Percentiles rank a stretch among this genome's conserved stretches.
Conservation (phyloP, 169 alveolate species). For the Cryptosporidium tyzzeri region DNA sequence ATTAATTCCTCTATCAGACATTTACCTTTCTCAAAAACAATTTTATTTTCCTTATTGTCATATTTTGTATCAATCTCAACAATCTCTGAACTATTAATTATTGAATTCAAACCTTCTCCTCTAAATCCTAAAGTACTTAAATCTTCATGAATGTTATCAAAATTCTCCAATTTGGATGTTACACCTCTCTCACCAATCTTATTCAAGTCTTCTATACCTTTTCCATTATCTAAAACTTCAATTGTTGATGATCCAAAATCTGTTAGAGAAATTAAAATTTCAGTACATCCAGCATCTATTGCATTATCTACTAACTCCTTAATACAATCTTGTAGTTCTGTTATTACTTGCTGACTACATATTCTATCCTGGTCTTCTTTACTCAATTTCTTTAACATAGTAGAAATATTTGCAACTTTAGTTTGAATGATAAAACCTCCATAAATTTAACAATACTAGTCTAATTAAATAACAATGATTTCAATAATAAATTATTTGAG, state of each 20-base stretch:
- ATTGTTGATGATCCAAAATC: conserved; percentile 91
- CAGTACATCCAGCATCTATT: conserved; percentile 92
- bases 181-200: conserved; percentile 85
- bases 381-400: conserved; percentile 25
- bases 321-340: conserved; percentile 82
- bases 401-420: not conserved
- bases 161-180: conserved; percentile 93
- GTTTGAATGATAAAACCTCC: not conserved
- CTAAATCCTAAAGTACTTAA: conserved; percentile 95
- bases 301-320: conserved; percentile 95
- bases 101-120: conserved; percentile 92
- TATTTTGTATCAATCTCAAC: conserved; percentile 81
- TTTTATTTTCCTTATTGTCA: conserved; percentile 48
- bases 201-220: conserved; percentile 87
- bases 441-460: not conserved
- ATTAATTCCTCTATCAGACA: not conserved
- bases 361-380: conserved; percentile 72
- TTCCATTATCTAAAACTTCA: conserved; percentile 93
- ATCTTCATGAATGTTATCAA: conserved; percentile 89
- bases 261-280: conserved; percentile 86
- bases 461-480: not conserved
- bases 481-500: not conserved
- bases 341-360: conserved; percentile 77
- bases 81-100: conserved; percentile 79
- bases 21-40: conserved; percentile 23